Conservation (phyloP, 139 green algal species). For the Pseudopediastrum boryanum region DNA sequence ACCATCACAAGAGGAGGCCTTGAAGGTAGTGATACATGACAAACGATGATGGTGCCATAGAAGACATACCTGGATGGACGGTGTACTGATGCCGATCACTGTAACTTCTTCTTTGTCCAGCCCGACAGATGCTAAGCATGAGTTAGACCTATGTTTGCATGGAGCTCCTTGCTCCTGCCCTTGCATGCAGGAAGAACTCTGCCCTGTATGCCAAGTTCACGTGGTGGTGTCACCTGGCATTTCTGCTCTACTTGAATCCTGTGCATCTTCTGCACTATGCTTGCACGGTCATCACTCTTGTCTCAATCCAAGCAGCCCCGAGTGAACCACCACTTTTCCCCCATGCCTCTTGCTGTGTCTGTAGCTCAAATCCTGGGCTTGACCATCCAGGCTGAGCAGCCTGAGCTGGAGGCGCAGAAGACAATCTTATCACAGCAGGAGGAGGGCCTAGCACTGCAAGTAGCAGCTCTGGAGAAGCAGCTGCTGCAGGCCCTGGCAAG, state of each 20-base stretch:
- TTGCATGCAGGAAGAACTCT: no score
- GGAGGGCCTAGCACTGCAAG: conserved; percentile 72
- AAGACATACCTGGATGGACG: background rate
- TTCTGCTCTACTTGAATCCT: no score
- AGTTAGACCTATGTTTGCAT: no score
- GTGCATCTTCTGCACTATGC: no score
- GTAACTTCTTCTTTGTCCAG: background rate
- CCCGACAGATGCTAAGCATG: no score
- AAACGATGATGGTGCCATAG: background rate
- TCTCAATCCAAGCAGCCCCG: no score
- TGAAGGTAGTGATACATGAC: conserved; percentile 47
- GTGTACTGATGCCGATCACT: background rate
- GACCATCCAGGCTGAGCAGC: conserved; percentile 74
- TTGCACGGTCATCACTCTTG: no score
- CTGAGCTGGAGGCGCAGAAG: conserved; percentile 81
- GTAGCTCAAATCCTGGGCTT: conserved; percentile 70
- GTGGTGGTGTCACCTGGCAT: no score
- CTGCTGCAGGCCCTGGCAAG: conserved; percentile 67
- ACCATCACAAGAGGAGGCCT: conserved; percentile 68
- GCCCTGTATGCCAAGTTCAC: no score
- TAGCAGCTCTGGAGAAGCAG: conserved; percentile 71
- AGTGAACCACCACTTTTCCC: no score
- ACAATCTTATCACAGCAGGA: conserved; percentile 67
- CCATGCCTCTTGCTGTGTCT: no score
- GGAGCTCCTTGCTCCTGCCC: no score